Base-by-base conservation (phyloP, 352 stramenopile species). In the Vaucheria bursata region DNA sequence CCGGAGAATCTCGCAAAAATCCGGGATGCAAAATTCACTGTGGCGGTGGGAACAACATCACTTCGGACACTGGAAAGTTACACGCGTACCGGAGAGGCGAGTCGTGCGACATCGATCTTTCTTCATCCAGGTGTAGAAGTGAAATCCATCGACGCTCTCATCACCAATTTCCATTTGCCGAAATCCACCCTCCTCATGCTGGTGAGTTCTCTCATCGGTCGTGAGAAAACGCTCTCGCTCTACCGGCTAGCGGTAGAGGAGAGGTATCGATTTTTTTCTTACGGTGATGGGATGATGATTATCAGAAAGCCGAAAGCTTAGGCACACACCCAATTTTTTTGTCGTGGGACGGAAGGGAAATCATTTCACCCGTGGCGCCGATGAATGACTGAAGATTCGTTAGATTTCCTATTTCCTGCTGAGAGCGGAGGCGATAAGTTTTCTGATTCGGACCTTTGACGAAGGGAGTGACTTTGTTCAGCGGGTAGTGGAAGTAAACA, bases 81-180 rank as follows among this genome's bases (percentile, higher is more conserved):
- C 50, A 36, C 52, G 2, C 74, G 45, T n/a, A 37, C 31, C 59
- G 77, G 76, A 32, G 52, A 84, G 29, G 29, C 33, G 0, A 71
- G 5, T 6, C 29, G 59, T 29, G 59, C 59, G 8, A 87, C 85
- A 1, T 72, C 38, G 52, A 40, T 87, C 0, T 85, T 85, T 74
- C 85, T 87, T 73, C 67, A 74, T 32, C 81, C 81, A 25, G 72
- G 68, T 12, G 87, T 86, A 37, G 73, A 80, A 6, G 87, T 87
- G 72, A 78, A 76, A 34, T 71, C 84, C 29, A 77, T 85, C 1
- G 83, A 87, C 76, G 18, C 80, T 33, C 66, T 87, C 39, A 68
- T 87, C 33, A 87, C 85, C 29, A 87, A 87, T 74, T 87, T 87
- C 66, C 85, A 87, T 71, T 78, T 81, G 25, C 85, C 85, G 6